Percentiles rank a stretch among this genome's conserved stretches.
Conservation (phyloP, 202 grass and related monocot genomes). For the Setaria viridis region DNA sequence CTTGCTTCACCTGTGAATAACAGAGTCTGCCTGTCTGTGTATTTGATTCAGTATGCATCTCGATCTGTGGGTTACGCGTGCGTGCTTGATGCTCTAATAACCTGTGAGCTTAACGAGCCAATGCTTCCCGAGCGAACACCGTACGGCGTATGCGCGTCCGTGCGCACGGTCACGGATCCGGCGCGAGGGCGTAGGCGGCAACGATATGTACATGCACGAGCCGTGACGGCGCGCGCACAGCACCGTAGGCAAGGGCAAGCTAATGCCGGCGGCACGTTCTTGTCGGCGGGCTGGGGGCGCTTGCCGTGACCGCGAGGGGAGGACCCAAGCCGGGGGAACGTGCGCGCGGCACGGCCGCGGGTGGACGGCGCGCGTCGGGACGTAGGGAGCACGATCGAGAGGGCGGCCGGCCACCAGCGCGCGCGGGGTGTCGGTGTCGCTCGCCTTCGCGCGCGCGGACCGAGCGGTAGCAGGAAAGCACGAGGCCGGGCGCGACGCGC, state of each 20-base stretch:
- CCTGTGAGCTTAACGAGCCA: background rate
- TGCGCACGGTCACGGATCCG: background rate
- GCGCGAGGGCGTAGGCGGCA: background rate
- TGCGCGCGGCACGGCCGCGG: background rate
- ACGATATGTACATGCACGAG: background rate
- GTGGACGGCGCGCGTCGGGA: background rate
- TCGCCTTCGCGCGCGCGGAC: background rate
- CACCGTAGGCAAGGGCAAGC: background rate
- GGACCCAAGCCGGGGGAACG: background rate
- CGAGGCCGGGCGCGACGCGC: background rate
- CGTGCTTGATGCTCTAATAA: background rate
- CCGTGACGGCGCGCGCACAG: background rate
- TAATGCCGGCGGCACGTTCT: background rate
- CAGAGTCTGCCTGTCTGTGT: background rate
- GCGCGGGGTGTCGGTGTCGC: background rate
- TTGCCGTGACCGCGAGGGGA: too few species aligned
- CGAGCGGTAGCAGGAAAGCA: background rate
- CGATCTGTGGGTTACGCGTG: background rate
- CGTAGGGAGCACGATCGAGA: background rate
- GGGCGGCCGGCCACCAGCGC: background rate
- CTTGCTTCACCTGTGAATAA: slow-evolving; percentile 8
- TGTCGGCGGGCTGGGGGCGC: background rate
- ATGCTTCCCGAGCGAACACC: background rate
- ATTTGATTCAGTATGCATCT: background rate
- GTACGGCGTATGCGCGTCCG: background rate